These are phyloP conservation scores for Zygosaccharomyces bailii DNA, from an alignment of 805 yeast species.

Conservation along the genomic window DNA sequence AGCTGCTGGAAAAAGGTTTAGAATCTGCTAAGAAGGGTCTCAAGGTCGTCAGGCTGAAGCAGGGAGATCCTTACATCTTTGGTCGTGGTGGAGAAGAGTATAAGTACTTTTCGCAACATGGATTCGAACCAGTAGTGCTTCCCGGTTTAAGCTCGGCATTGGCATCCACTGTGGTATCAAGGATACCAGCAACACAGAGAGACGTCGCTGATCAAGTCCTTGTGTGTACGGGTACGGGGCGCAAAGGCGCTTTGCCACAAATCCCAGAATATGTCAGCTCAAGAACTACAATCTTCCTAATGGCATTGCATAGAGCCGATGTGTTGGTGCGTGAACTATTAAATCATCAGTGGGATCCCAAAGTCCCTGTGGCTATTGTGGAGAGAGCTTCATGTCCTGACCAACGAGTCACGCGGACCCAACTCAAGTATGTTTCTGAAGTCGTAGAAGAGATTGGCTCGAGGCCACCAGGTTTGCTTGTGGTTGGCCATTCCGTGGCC, in stretches of 20 bases:
- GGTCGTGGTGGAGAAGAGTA: constrained; percentile 97
- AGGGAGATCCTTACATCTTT: constrained; percentile 94
- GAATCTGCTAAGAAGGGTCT: constrained; percentile 60
- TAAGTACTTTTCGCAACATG: constrained; percentile 61
- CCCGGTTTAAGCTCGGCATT: constrained; percentile 91
- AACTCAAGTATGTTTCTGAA: constrained; percentile 58
- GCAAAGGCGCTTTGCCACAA: constrained; percentile 75
- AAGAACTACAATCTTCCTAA: constrained; percentile 81
- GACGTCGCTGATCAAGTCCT: constrained; percentile 90
- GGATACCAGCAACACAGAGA: constrained; percentile 88
- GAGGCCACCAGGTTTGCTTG: constrained; percentile 87
- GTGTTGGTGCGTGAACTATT: constrained; percentile 51
- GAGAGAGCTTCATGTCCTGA: constrained; percentile 94
- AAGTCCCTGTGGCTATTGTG: constrained; percentile 76
- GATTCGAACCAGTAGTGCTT: constrained; percentile 67
- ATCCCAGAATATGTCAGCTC: constrained; percentile 69
- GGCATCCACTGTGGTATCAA: constrained; percentile 78
- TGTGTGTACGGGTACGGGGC: constrained; percentile 92
- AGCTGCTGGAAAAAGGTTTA: constrained; percentile 70
- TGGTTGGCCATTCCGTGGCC: constrained; percentile 75
- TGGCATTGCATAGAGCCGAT: constrained; percentile 77
- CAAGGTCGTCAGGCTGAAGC: constrained; percentile 84
- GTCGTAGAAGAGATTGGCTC: constrained; percentile 78
- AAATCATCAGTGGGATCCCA: constrained; percentile 59
- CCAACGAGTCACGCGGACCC: constrained; percentile 78